phyloP scores from a whole-genome alignment of 805 yeast species.

The Huiozyma sinensis region DNA sequence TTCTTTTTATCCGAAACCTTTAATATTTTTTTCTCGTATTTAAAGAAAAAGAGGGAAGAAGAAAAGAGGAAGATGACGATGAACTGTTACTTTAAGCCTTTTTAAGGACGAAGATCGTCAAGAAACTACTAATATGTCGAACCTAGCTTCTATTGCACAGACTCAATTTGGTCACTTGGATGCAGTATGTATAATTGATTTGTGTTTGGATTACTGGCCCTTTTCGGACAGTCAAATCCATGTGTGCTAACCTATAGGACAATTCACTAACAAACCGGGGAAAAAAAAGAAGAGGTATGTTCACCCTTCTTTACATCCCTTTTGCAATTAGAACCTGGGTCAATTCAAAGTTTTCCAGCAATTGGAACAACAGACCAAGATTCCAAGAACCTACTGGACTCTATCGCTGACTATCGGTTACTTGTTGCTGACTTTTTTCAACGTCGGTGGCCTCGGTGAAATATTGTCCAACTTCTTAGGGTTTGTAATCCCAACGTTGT shows the following conservation, averaged over 20 bases:
- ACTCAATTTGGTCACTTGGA: slow-evolving; percentile 1
- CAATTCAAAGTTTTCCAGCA: slow-evolving; percentile 28
- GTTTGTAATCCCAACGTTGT: slow-evolving; percentile 81
- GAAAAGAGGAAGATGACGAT: too few relatives aligned
- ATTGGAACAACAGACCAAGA: slow-evolving; percentile 35
- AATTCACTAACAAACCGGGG: background rate
- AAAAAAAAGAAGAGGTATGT: background rate
- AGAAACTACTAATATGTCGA: slow-evolving; percentile 1
- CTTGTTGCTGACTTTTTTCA: slow-evolving; percentile 70
- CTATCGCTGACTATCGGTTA: slow-evolving; percentile 55
- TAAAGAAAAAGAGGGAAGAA: too few relatives aligned
- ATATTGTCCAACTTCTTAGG: slow-evolving; percentile 88
- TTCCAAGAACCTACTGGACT: slow-evolving; percentile 81
- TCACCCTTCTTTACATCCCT: too few relatives aligned
- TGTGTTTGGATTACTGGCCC: too few relatives aligned
- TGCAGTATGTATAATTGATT: slow-evolving; percentile 3
- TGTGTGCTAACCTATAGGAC: background rate
- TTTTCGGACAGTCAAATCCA: background rate
- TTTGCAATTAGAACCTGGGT: slow-evolving; percentile 19
- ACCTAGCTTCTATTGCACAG: slow-evolving; percentile 2
- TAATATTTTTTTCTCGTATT: too few relatives aligned
- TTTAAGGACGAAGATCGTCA: background rate
- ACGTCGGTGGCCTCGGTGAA: slow-evolving; percentile 92
- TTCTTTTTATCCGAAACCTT: too few relatives aligned
- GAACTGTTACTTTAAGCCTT: too few relatives aligned